These are phyloP conservation scores for Backusella mclennaniae DNA, from an alignment of 192 early-diverging fungal genomes.

Conservation along the genomic window DNA sequence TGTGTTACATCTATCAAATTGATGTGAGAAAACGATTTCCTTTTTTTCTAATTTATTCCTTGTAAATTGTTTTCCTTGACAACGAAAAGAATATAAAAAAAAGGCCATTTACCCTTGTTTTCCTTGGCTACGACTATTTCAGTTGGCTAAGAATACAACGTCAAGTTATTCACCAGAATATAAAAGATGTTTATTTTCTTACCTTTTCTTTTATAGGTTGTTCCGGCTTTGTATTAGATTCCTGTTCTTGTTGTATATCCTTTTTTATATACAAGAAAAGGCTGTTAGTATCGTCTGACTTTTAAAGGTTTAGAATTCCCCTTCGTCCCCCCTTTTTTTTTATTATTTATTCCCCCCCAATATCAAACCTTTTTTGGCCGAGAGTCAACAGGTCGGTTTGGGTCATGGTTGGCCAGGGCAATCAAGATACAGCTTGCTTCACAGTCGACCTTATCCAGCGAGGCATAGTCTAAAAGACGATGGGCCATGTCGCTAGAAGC, in stretches of 20 bases:
- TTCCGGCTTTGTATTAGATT: neutral
- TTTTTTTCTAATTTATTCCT: neutral
- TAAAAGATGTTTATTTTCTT: neutral
- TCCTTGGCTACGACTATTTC: neutral
- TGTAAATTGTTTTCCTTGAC: neutral
- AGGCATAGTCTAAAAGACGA: constrained; percentile 24
- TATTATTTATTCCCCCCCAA: neutral
- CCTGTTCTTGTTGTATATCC: neutral
- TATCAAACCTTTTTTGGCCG: constrained; percentile 14
- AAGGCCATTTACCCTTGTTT: neutral
- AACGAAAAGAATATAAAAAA: neutral
- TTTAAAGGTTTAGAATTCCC: constrained; percentile 9
- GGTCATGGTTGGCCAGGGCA: constrained; percentile 30
- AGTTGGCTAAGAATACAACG: neutral
- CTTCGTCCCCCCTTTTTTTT: neutral
- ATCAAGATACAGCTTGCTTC: constrained; percentile 37
- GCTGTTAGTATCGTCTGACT: constrained; percentile 5
- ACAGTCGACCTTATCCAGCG: constrained; percentile 31
- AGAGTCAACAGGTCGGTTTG: neutral
- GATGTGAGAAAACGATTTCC: constrained; percentile 5
- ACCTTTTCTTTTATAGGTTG: neutral
- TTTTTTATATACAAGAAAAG: neutral
- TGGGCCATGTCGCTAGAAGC: constrained; percentile 9
- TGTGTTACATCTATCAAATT: constrained; percentile 4
- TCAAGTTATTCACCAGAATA: too few relatives aligned